Percentiles rank a stretch among this genome's conserved stretches.
These are phyloP conservation scores for Eutypella sp. DNA, from an alignment of 2,329 filamentous ascomycete genomes.

Conservation along the genomic window DNA sequence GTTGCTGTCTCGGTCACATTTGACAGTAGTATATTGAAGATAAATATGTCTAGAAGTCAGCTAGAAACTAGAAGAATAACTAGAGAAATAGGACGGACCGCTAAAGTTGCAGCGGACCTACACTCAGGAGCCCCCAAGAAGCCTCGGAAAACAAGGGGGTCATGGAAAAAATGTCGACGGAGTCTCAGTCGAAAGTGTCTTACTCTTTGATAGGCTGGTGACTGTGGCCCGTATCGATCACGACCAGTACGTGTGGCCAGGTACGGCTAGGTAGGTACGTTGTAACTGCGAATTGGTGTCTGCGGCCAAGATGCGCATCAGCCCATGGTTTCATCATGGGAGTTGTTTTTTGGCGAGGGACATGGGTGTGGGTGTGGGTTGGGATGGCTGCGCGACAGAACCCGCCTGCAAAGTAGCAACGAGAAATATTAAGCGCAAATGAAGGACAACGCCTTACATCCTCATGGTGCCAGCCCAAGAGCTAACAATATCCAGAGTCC, in stretches of 20 bases:
- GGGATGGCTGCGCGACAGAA: constrained; percentile 18
- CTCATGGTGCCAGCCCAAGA: neutral
- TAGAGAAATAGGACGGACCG: too few relatives aligned
- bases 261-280: too few relatives aligned
- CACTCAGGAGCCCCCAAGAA: too few relatives aligned
- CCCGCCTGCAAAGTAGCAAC: neutral
- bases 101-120: too few relatives aligned
- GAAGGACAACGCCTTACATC: neutral
- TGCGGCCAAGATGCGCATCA: constrained; percentile 22
- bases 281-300: constrained; percentile 19
- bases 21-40: too few relatives aligned
- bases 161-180: neutral
- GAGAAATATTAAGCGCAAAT: neutral
- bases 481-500: neutral
- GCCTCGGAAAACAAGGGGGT: neutral
- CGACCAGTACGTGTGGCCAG: neutral
- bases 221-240: neutral
- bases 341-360: constrained; percentile 16
- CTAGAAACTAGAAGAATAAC: too few relatives aligned
- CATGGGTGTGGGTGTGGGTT: constrained; percentile 19
- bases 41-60: too few relatives aligned
- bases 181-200: neutral
- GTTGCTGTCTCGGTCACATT: too few relatives aligned
- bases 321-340: constrained; percentile 29
- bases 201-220: neutral